A percentile compares a stretch with the other conserved stretches of the same genome.
Evolutionary conservation across 1,284 basidiomycete species (phyloP).

Genomic region (Hemileia vastatrix): DNA sequence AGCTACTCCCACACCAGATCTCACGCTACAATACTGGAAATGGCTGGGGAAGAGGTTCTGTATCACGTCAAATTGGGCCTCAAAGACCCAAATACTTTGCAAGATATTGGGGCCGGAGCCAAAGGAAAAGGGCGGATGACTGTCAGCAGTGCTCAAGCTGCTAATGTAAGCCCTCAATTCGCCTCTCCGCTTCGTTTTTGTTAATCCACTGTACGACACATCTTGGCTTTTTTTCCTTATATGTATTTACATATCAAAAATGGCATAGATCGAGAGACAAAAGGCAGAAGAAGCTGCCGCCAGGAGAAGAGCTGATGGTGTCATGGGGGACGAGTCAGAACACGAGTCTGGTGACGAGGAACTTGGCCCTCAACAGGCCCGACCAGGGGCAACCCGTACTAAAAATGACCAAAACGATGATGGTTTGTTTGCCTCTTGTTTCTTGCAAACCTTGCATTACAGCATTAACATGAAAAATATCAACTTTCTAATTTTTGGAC

Average conservation of each 20-base stretch:
- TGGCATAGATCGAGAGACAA: constrained; percentile 16
- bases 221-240: too few species aligned
- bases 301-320: constrained; percentile 15
- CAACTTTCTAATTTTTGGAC: not conserved
- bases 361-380: not conserved
- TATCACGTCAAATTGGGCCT: constrained; percentile 23
- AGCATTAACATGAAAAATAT: not conserved
- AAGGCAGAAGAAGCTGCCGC: constrained; percentile 14
- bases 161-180: constrained; percentile 5
- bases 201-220: not conserved
- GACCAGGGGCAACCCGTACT: constrained; percentile 10
- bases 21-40: constrained; percentile 10
- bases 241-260: too few species aligned
- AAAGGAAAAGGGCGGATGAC: constrained; percentile 13
- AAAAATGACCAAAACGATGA: constrained; percentile 12
- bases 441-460: too few species aligned
- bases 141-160: constrained; percentile 21
- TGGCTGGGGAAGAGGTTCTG: constrained; percentile 19
- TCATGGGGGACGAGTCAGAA: constrained; percentile 14
- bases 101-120: constrained; percentile 7
- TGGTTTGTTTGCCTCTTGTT: constrained; percentile 6
- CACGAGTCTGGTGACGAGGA: not conserved
- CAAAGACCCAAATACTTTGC: constrained; percentile 20
- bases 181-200: not conserved
- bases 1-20: constrained; percentile 16